Base-by-base conservation (phyloP, 2,329 filamentous ascomycete genomes). In the Metarhizium album region DNA sequence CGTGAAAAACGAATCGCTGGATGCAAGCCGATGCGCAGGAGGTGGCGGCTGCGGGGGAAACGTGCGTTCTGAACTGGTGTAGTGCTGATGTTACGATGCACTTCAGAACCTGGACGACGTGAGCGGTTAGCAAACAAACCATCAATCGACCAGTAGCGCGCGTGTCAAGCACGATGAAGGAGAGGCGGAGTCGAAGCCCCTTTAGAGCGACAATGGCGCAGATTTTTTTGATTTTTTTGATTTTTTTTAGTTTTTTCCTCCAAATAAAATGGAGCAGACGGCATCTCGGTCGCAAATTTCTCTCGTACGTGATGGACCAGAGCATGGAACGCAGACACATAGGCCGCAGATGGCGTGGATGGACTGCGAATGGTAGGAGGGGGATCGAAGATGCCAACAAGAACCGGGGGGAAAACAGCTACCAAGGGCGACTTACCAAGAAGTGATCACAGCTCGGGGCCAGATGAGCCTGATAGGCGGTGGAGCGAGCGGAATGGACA, bases 401-500 rank as follows among this genome's bases (percentile, higher is more conserved):
- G 22, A 49, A 47, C n/a, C n/a, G n/a, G n/a, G n/a, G 43, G 52
- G 31, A 42, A 47, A 51, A n/a, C 20, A 43, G 9, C 23, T n/a
- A 37, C 47, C 40, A 40, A 13, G 13, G 40, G 14, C 37, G 22
- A 50, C 53, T 47, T 49, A 53, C 52, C 45, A 46, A 40, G 49
- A 70, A 69, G 67, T 64, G 64, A 70, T 69, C 66, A 63, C 67
- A 67, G 66, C 66, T 50, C 48, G 50, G 47, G 31, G 16, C n/a
- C 20, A 23, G 47, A 47, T 51, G 54, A 46, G 48, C 48, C 55
- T 50, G 38, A 49, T 49, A 42, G 52, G 52, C 58, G 54, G 58
- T 56, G 52, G 46, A 45, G 43, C 50, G 52, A 48, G 52, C 53
- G 45, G 37, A 42, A 53, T 48, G 46, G 48, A 43, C 48, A 49